Evolutionary conservation across 441 rosid genomes (phyloP).

Genomic region (Pelargonium myrrhifolium): DNA sequence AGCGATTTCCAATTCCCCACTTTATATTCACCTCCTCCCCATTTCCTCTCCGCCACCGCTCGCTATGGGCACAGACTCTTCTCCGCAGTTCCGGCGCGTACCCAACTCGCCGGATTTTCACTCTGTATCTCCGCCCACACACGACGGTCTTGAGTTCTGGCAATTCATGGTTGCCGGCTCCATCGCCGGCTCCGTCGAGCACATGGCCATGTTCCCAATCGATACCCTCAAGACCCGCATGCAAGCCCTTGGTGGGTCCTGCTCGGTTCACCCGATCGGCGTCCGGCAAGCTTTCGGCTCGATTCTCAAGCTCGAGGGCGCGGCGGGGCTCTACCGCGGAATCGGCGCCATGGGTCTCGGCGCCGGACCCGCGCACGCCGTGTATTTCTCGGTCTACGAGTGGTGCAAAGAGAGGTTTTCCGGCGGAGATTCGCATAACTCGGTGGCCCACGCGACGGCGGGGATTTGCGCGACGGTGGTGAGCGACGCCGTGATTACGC

Average conservation of each 20-base stretch:
- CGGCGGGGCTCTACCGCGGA: constrained; percentile 63
- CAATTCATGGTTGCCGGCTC: constrained; percentile 91
- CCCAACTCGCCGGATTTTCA: constrained; percentile 34
- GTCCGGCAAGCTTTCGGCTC: constrained; percentile 61
- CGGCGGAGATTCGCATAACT: constrained; percentile 44
- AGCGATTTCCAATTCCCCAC: constrained; percentile 19
- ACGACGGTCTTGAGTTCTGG: constrained; percentile 71
- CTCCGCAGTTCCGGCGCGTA: constrained; percentile 34
- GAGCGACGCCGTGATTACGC: constrained; percentile 81
- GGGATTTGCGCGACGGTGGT: constrained; percentile 71
- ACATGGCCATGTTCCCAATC: constrained; percentile 91
- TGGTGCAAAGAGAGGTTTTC: constrained; percentile 57
- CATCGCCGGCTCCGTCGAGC: constrained; percentile 81
- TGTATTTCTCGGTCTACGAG: constrained; percentile 76
- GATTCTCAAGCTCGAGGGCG: constrained; percentile 55
- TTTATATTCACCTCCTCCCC: constrained; percentile 9
- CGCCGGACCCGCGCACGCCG: constrained; percentile 94
- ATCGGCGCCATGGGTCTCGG: constrained; percentile 90
- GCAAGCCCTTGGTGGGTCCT: constrained; percentile 65
- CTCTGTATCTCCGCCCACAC: constrained; percentile 25
- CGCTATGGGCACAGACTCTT: no score
- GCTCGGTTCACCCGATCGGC: constrained; percentile 62
- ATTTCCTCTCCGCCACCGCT: neutral
- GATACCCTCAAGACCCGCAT: constrained; percentile 78
- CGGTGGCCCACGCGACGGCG: constrained; percentile 67